Base-by-base conservation (phyloP, 768 basidiomycete genomes). In the Mycena metata region DNA sequence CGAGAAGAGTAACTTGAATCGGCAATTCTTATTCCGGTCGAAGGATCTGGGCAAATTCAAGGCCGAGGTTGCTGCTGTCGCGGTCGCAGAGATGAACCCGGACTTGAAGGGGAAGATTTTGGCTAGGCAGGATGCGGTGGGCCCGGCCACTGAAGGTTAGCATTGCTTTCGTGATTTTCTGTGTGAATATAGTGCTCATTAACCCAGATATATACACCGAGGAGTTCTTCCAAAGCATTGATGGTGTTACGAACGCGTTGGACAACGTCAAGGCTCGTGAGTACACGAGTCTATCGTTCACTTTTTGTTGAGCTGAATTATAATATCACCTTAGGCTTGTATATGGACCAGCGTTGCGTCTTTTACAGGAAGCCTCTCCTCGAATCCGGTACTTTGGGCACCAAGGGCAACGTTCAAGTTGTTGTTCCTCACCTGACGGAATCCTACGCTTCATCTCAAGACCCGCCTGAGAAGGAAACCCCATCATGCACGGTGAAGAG, bases 31-130 rank as follows among this genome's bases (percentile, higher is more conserved):
- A 72, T 99, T 99, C 88, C 89, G 98, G 51, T 81, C 96, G 3
- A 98, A 97, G 81, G 98, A 99, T 77, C 82, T 99, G 12, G 96
- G 98, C 59, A 93, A 95, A 78, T 99, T 98, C 86, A 99, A 99
- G 82, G 88, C 96, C 17, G 96, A 98, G 78, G 94, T 96, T 39
- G 97, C 96, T 61, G 95, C 91, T 19, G 85, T 86, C 7, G 98
- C 96, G 12, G 96, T 98, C 21, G 84, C 91, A 9, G 96, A 96
- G 49, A 99, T 99, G 98, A 99, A 99, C 79, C 91, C 95, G 16
- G 94, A 91, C 71, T 83, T 99, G 64, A 84, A 85, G 63, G 94
- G 92, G 41, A 95, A 96, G 79, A 96, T 99, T 68, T 74, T 90
- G 43, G 89, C 91, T 69, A 93, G 92, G 76, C 96, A 99, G 81